phyloP scores from a whole-genome alignment of 768 basidiomycete genomes.

The Russula vinacea region DNA sequence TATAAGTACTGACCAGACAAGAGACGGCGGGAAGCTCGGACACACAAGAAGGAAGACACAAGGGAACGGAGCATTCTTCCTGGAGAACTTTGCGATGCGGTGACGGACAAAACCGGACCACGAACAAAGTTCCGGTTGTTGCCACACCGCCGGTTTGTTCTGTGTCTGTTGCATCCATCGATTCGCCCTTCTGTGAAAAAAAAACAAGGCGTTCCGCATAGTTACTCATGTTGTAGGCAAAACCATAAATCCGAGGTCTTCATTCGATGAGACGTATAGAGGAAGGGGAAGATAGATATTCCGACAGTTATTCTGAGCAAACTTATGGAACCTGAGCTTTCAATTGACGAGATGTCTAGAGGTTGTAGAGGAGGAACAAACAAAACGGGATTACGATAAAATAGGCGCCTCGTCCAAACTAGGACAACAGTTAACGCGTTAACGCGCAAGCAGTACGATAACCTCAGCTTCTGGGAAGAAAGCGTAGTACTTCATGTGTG shows the following conservation, averaged over 20 bases:
- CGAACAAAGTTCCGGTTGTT: neutral
- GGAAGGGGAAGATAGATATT: too few relatives aligned
- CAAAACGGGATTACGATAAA: neutral
- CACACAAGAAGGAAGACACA: neutral
- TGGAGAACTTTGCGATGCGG: too few relatives aligned
- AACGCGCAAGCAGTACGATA: too few relatives aligned
- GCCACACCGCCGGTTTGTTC: neutral
- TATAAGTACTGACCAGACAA: conserved; percentile 18
- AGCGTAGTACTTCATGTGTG: too few relatives aligned
- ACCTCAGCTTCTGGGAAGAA: too few relatives aligned
- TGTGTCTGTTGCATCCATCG: neutral
- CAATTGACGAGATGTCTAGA: neutral
- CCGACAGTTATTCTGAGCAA: too few relatives aligned
- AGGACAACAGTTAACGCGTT: neutral
- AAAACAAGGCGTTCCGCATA: too few relatives aligned
- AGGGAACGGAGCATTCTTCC: neutral
- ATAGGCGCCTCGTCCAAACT: too few relatives aligned
- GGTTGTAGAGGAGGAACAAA: too few relatives aligned
- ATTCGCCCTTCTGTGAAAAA: neutral
- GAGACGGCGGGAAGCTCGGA: neutral
- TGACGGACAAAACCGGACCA: neutral
- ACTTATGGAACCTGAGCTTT: neutral
- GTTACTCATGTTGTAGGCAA: neutral
- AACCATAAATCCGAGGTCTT: too few relatives aligned
- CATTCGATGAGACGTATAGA: too few relatives aligned